Base-by-base conservation (phyloP, 768 basidiomycete genomes). In the Kwoniella sp. region DNA sequence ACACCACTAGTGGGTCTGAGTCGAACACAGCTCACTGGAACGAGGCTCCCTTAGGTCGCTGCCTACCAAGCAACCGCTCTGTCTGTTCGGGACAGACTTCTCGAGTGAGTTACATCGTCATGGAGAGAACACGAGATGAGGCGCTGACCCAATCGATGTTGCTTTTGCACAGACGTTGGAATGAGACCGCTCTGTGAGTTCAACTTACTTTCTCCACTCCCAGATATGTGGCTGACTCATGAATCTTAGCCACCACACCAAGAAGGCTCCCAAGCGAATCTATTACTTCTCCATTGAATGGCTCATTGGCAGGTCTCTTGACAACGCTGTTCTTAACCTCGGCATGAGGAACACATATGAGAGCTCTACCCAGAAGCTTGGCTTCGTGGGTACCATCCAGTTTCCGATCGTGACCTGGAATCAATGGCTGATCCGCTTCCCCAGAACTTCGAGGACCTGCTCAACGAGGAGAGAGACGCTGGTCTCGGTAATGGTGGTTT, bases 221-320 rank as follows among this genome's bases (percentile, higher is more conserved):
- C 59, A 38, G 23, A 9, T n/a, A n/a, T 20, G 9, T 58, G n/a
- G 23, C 50, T 56, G 38, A 29, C 68, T 8, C 65, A 11, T 70
- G 11, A 8, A 59, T 34, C 4, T 5, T 29, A 77, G 75, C 41
- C 74, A 76, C 64, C 79, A 82, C 68, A 82, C 82, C 29, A 70
- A 71, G 29, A 63, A 66, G 12, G 77, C 75, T 29, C 81, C 81
- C 31, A 83, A 83, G 75, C 63, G 82, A 29, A 72, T 82, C 13
- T 97, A 97, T 84, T 99, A 98, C 81, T 86, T 98, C 65, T 95
- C 92, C 47, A 87, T 97, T 59, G 95, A 96, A 82, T 96, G 93
- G 69, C 67, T 79, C 52, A 73, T 81, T 64, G 82, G 82, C 34
- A 71, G 82, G 58, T 78, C 77, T 34, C 80, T 85, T 48, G 85